Conservation (phyloP, 2,329 filamentous ascomycete genomes). For the Fusarium graminum region DNA sequence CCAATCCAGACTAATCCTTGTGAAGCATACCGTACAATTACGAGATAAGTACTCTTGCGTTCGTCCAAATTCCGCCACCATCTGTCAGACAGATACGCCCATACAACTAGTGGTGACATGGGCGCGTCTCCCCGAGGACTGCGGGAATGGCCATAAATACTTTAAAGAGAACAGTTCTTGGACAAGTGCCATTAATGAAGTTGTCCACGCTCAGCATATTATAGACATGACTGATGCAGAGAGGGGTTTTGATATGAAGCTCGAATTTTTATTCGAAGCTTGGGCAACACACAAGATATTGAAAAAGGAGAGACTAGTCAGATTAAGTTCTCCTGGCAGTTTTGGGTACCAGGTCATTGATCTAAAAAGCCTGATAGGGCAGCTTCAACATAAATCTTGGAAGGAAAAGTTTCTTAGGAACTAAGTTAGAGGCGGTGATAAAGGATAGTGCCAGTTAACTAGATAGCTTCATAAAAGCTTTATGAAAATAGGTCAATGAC, state of each 20-base stretch:
- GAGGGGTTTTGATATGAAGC: too few relatives aligned
- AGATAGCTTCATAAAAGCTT: too few relatives aligned
- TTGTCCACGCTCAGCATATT: not conserved
- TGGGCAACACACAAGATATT: not conserved
- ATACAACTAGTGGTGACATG: not conserved
- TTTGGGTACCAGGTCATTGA: not conserved
- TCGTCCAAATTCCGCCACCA: accelerated
- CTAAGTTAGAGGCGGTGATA: too few relatives aligned
- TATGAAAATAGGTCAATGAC: too few relatives aligned
- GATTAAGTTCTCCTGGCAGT: not conserved
- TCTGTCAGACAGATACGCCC: not conserved
- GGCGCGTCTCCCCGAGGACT: not conserved
- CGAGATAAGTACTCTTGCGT: not conserved
- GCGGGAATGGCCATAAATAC: accelerated
- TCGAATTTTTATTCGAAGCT: not conserved
- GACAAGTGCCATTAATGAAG: not conserved
- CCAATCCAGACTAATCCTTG: too few relatives aligned
- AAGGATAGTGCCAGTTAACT: too few relatives aligned
- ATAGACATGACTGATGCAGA: not conserved
- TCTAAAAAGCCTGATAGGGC: not conserved
- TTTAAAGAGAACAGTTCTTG: accelerated
- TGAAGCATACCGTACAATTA: not conserved
- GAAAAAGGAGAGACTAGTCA: too few relatives aligned
- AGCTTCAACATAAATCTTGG: not conserved
- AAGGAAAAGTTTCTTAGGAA: not conserved